A percentile compares a stretch with the other conserved stretches of the same genome.
Evolutionary conservation across 768 basidiomycete species (phyloP).

Genomic region (Mycena amicta): DNA sequence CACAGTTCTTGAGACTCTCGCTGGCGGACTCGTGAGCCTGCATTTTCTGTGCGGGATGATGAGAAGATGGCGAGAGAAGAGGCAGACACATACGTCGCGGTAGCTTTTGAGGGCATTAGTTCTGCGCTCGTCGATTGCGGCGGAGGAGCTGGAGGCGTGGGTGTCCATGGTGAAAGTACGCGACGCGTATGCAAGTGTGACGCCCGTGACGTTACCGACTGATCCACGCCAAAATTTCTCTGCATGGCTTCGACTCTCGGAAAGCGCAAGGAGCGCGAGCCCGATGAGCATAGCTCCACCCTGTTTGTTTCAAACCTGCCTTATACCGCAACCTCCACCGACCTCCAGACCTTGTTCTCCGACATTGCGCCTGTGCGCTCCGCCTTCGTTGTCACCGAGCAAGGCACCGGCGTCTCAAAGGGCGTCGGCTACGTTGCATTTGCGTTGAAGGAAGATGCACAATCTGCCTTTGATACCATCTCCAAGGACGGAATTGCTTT

Average conservation of each 20-base stretch:
- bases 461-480: constrained; percentile 67
- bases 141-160: constrained; percentile 58
- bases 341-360: constrained; percentile 91
- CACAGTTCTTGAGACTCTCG: constrained; percentile 88
- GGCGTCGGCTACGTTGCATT: constrained; percentile 98
- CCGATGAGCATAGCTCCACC: constrained; percentile 58
- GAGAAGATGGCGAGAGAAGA: constrained; percentile 3
- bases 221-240: not conserved
- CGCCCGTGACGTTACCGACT: constrained; percentile 7
- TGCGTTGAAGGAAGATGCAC: constrained; percentile 86
- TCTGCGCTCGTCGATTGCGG: constrained; percentile 68
- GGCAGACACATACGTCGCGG: constrained; percentile 56
- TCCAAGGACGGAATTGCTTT: constrained; percentile 65
- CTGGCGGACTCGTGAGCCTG: constrained; percentile 85
- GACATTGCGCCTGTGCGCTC: constrained; percentile 93
- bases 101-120: constrained; percentile 76
- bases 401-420: constrained; percentile 75
- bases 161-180: constrained; percentile 39
- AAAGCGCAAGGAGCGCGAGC: constrained; percentile 6
- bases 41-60: constrained; percentile 80
- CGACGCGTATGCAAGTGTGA: constrained; percentile 41
- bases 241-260: constrained; percentile 35
- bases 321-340: constrained; percentile 85
- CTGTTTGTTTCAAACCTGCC: constrained; percentile 94
- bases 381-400: constrained; percentile 90